phyloP scores from a whole-genome alignment of 352 stramenopile species.

The Phytophthora colocasiae region DNA sequence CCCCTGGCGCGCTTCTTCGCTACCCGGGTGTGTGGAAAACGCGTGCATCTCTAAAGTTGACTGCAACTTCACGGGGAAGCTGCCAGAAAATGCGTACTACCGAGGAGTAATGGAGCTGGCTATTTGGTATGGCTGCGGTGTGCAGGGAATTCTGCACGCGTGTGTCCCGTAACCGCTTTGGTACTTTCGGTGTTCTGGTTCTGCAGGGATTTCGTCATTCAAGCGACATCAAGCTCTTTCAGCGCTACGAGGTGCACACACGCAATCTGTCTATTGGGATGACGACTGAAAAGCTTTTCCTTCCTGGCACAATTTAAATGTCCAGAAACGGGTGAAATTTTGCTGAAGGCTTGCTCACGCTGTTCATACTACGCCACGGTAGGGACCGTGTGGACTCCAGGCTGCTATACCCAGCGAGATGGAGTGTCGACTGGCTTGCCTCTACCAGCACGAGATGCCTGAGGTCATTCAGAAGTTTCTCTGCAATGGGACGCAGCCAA shows the following conservation, averaged over 20 bases:
- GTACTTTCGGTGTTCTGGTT: constrained; percentile 80
- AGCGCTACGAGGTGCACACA: constrained; percentile 72
- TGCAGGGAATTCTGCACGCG: constrained; percentile 63
- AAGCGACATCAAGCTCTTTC: constrained; percentile 59
- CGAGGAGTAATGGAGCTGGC: constrained; percentile 78
- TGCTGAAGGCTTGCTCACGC: constrained; percentile 66
- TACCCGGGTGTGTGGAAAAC: constrained; percentile 64
- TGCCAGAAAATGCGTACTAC: constrained; percentile 76
- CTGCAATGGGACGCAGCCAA: constrained; percentile 63
- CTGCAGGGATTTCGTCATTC: constrained; percentile 71
- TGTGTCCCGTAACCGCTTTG: constrained; percentile 63
- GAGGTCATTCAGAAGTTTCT: constrained; percentile 56
- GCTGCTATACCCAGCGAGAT: constrained; percentile 62
- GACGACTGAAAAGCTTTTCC: constrained; percentile 78
- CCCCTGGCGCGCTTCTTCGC: constrained; percentile 56
- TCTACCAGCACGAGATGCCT: constrained; percentile 54
- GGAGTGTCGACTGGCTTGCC: constrained; percentile 52
- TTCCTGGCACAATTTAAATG: constrained; percentile 74
- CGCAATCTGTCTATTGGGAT: constrained; percentile 77
- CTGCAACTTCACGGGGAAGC: constrained; percentile 56
- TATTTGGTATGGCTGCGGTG: constrained; percentile 74
- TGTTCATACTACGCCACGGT: constrained; percentile 68
- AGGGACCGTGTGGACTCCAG: constrained; percentile 57
- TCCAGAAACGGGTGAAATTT: constrained; percentile 62
- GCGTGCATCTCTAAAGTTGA: constrained; percentile 64